These are phyloP conservation scores for Cenococcum geophilum DNA, from an alignment of 495 filamentous ascomycete species.

Conservation along the genomic window DNA sequence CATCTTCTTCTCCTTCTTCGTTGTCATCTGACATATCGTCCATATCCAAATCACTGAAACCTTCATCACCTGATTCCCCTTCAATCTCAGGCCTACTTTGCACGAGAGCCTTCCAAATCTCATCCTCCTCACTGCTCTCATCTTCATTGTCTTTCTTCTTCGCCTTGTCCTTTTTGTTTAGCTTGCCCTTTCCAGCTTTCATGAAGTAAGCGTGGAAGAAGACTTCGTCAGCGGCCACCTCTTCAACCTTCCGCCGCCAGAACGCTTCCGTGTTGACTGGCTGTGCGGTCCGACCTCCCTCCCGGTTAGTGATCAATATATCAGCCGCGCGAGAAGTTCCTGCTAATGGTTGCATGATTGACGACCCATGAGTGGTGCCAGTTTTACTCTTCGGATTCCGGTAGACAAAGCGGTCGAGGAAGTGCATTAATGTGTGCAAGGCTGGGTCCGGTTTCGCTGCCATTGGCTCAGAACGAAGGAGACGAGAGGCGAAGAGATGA, in stretches of 20 bases:
- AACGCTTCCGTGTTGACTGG: constrained; percentile 82
- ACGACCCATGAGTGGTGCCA: constrained; percentile 58
- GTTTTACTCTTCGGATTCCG: constrained; percentile 71
- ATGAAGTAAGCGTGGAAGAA: constrained; percentile 98
- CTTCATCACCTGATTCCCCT: constrained; percentile 47
- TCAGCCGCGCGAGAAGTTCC: constrained; percentile 54
- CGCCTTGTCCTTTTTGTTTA: constrained; percentile 47
- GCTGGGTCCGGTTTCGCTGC: constrained; percentile 83
- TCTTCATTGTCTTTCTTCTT: constrained; percentile 51
- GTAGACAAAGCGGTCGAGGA: constrained; percentile 96
- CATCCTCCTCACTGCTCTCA: constrained; percentile 42
- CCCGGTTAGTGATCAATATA: constrained; percentile 57
- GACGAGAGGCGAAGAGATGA: constrained; percentile 67
- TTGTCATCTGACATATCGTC: constrained; percentile 18
- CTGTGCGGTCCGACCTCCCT: constrained; percentile 43
- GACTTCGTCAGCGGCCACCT: constrained; percentile 83
- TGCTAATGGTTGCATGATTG: constrained; percentile 92
- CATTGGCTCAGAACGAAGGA: constrained; percentile 60
- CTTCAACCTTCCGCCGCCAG: constrained; percentile 81
- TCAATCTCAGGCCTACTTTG: constrained; percentile 72
- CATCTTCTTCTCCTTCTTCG: constrained; percentile 33
- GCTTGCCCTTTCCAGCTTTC: constrained; percentile 60
- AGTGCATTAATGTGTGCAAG: constrained; percentile 82
- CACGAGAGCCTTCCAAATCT: constrained; percentile 93
- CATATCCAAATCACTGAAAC: constrained; percentile 38